phyloP scores from a whole-genome alignment of 139 green algal genomes.

The Monoraphidium neglectum region DNA sequence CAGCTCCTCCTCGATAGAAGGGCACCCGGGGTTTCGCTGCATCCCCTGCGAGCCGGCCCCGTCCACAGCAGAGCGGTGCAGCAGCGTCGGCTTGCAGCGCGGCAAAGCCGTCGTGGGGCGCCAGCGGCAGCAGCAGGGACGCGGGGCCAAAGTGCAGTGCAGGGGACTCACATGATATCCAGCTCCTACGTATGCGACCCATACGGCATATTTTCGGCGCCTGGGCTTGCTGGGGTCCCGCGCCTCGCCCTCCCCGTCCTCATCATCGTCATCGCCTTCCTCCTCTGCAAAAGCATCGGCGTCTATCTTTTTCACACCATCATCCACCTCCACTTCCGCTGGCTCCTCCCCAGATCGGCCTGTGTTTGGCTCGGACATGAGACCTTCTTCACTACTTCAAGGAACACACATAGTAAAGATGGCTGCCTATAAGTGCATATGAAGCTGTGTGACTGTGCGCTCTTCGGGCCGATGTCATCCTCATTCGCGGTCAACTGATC shows the following conservation, averaged over 20 bases:
- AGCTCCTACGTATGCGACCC: slow-evolving; percentile 76
- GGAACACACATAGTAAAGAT: too few species aligned
- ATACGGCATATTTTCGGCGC: slow-evolving; percentile 84
- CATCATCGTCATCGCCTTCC: too few species aligned
- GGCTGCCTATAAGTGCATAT: too few species aligned
- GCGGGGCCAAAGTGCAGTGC: neutral
- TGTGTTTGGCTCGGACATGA: too few species aligned
- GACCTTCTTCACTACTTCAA: too few species aligned
- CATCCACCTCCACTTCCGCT: too few species aligned
- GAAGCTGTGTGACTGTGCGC: too few species aligned
- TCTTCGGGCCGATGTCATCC: too few species aligned
- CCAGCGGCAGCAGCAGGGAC: neutral
- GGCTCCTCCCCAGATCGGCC: too few species aligned
- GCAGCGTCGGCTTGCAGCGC: neutral
- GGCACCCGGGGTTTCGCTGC: slow-evolving; percentile 83
- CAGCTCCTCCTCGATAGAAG: slow-evolving; percentile 89
- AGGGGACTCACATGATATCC: slow-evolving; percentile 61
- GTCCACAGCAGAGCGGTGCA: neutral
- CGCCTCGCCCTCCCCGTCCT: neutral
- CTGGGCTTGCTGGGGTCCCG: slow-evolving; percentile 24
- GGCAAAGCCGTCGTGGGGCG: neutral
- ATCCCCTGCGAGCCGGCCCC: slow-evolving; percentile 67
- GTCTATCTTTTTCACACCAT: too few species aligned
- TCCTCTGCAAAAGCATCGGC: too few species aligned
- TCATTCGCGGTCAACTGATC: too few species aligned